A percentile compares a stretch with the other conserved stretches of the same genome.
These are phyloP conservation scores for Perilla frutescens DNA, from an alignment of 257 asterid genomes.

Conservation along the genomic window DNA sequence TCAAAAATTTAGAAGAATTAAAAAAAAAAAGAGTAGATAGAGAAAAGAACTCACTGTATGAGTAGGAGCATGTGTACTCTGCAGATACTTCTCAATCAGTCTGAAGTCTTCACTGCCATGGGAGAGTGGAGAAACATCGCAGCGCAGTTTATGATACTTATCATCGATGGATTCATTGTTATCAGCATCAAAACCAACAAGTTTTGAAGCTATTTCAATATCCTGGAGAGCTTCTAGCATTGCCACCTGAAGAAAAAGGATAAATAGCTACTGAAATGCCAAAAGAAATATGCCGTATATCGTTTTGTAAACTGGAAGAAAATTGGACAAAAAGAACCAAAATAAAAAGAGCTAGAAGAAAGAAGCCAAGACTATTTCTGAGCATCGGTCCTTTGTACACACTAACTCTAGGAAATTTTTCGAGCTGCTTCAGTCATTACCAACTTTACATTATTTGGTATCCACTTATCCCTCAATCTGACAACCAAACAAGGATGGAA, in stretches of 20 bases:
- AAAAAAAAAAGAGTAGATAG: not conserved
- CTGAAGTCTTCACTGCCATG: conserved; percentile 78
- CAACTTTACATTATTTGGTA: too few species aligned
- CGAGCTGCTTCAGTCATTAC: too few species aligned
- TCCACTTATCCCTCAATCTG: too few species aligned
- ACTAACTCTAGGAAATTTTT: too few species aligned
- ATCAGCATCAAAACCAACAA: conserved; percentile 83
- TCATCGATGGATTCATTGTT: conserved; percentile 74
- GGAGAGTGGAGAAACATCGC: conserved; percentile 81
- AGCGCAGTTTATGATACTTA: conserved; percentile 74
- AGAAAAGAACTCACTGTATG: conserved; percentile 68
- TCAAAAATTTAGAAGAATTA: not conserved
- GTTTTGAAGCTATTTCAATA: conserved; percentile 93
- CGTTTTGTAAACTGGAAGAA: not conserved
- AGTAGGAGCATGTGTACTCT: conserved; percentile 92
- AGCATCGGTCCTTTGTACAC: too few species aligned
- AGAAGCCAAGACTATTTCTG: not conserved
- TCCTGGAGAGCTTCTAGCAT: conserved; percentile 99
- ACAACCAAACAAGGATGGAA: too few species aligned
- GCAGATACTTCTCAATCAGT: conserved; percentile 85
- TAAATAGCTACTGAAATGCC: not conserved
- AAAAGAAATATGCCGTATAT: not conserved
- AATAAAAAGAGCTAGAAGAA: not conserved
- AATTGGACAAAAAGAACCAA: not conserved
- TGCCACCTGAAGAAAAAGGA: conserved; percentile 69